Evolutionary conservation across 2,329 filamentous ascomycete genomes (phyloP), one percentile per base, ranked within the genome.

Genomic region (Sarocladium brachiariae): DNA sequence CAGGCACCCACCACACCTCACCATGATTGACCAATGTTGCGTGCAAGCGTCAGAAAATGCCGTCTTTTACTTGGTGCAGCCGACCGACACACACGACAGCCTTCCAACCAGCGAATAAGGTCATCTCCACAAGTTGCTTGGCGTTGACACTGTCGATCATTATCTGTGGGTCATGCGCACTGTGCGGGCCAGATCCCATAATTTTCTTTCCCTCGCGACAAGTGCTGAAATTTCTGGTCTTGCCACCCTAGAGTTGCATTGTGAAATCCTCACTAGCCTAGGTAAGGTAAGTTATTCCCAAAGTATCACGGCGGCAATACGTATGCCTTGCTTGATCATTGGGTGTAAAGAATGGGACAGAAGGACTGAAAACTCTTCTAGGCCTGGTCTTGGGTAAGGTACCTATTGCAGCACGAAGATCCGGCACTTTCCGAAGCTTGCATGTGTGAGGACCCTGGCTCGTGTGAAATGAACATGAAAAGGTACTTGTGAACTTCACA

Each of bases 201-300:
- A 21, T 43, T 27, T 19, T 23, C 21, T 18, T n/a, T n/a, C n/a
- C 21, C 39, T 25, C 21, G 13, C 16, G 6, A 8, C 35, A 39
- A 39, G 35, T 39, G 35, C 35, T 7, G 14, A n/a, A 16, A 19
- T 39, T 16, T 13, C 35, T 21, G 18, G 6, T 39, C 11, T 39
- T 21, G 35, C 39, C 23, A 43, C 39, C 39, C 39, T 43, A 19
- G 72, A 58, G 7, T 76, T 2, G 68, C 61, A n/a, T 80, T 71
- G 4, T 45, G 9, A 39, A 18, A 39, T 39, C 35, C 18, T 39
- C 35, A 39, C 35, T n/a, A n/a, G n/a, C n/a, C n/a, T n/a, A 31
- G 30, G 30, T 8, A 31, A 31, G 30, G 30, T 31, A 31, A 31
- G 18, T 10, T 37, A 16, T 10, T 37, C 9, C 34, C 30, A 31